A percentile compares a stretch with the other conserved stretches of the same genome.
Conservation (phyloP, 108 stramenopile species). For the Discostella pseudostelligera region DNA sequence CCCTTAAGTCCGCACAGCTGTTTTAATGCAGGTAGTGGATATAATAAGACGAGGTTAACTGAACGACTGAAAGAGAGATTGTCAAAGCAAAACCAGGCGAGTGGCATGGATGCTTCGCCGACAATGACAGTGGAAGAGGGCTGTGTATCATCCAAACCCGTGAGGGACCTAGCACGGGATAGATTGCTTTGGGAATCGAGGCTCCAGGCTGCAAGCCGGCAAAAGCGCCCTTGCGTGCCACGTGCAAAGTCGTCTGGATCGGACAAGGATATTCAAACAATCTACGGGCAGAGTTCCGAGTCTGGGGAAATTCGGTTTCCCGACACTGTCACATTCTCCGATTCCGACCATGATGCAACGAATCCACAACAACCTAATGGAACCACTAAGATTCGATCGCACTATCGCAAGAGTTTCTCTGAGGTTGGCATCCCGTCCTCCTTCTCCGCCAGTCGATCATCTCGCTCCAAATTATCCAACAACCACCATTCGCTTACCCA, state of each 20-base stretch:
- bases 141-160: neutral
- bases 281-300: neutral
- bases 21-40: too few relatives aligned
- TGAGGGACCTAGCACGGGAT: constrained; percentile 3
- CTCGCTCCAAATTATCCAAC: constrained; percentile 1
- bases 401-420: constrained; percentile 26
- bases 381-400: constrained; percentile 6
- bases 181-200: neutral
- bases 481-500: constrained; percentile 14
- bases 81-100: constrained; percentile 19
- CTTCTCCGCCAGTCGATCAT: neutral
- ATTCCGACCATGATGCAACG: constrained; percentile 16
- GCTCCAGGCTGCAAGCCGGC: neutral
- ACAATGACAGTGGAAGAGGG: neutral
- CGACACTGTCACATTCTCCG: constrained; percentile 24
- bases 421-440: constrained; percentile 19
- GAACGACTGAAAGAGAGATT: constrained; percentile 22
- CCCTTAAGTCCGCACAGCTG: neutral
- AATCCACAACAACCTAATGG: neutral
- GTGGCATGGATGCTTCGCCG: neutral
- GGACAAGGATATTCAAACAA: constrained; percentile 5
- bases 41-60: constrained; percentile 21
- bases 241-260: neutral
- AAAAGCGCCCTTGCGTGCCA: neutral
- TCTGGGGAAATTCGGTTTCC: constrained; percentile 3